Conservation (phyloP, 2,329 filamentous ascomycete genomes). For the Botrytis cinerea region DNA sequence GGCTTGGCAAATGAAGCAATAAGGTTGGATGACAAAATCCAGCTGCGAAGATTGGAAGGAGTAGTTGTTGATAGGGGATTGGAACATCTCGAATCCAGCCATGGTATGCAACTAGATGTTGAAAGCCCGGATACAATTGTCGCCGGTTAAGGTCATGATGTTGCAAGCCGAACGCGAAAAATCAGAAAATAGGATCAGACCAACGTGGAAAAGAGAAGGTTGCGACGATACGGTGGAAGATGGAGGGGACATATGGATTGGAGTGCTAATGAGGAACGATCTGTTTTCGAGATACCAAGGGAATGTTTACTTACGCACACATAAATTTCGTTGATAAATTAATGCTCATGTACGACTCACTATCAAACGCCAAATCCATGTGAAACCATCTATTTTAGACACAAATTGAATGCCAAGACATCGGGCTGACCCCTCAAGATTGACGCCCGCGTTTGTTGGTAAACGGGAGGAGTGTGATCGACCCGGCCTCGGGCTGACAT, state of each 20-base stretch:
- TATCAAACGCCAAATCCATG: background rate
- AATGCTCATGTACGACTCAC: background rate
- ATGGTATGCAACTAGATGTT: constrained; percentile 36
- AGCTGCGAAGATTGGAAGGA: constrained; percentile 29
- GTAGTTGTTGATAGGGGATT: constrained; percentile 26
- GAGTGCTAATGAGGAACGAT: background rate
- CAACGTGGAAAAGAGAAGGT: background rate
- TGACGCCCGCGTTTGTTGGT: constrained; percentile 6
- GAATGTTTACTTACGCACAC: background rate
- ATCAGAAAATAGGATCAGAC: background rate
- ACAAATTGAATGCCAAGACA: constrained; percentile 9
- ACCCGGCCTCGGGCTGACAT: background rate
- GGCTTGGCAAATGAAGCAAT: constrained; percentile 32
- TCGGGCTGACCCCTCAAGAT: background rate
- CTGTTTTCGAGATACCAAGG: constrained; percentile 9
- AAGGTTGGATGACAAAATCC: constrained; percentile 31
- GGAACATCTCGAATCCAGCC: background rate
- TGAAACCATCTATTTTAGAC: background rate
- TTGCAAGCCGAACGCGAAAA: background rate
- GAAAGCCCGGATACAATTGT: constrained; percentile 38
- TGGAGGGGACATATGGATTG: background rate
- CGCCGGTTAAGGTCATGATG: constrained; percentile 26
- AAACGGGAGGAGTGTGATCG: constrained; percentile 18
- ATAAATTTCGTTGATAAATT: background rate
- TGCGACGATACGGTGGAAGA: background rate